phyloP scores from a whole-genome alignment of 768 basidiomycete genomes.

The Tubosaeta sp. region DNA sequence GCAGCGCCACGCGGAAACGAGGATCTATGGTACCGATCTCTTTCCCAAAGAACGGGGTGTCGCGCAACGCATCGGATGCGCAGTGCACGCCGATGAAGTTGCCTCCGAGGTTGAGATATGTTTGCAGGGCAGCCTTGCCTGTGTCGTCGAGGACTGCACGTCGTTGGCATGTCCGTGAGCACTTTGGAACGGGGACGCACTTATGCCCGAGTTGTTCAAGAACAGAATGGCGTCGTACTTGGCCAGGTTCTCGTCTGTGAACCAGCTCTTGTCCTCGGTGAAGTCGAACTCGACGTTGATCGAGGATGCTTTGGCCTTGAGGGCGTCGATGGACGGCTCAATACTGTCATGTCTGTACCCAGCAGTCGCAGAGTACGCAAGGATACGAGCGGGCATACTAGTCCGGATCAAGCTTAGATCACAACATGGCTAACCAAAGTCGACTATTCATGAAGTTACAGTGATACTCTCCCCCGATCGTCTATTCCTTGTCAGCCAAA shows the following conservation, averaged over 20 bases:
- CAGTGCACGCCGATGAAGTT: conserved; percentile 70
- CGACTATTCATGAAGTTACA: too few species aligned
- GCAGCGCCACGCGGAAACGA: background rate
- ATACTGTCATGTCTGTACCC: conserved; percentile 74
- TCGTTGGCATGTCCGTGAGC: background rate
- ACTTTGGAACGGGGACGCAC: conserved; percentile 31
- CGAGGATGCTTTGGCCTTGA: conserved; percentile 41
- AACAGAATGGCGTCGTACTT: conserved; percentile 67
- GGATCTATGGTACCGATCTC: conserved; percentile 46
- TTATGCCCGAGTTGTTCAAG: conserved; percentile 64
- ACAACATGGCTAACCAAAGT: too few species aligned
- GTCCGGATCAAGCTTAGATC: background rate
- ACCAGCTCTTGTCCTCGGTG: conserved; percentile 57
- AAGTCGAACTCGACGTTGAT: conserved; percentile 56
- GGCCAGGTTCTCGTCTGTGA: conserved; percentile 51
- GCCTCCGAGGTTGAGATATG: conserved; percentile 63
- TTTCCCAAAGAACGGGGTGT: conserved; percentile 51
- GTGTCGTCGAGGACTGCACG: conserved; percentile 48
- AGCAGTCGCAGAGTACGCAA: conserved; percentile 59
- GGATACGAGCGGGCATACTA: conserved; percentile 35
- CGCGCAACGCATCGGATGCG: conserved; percentile 56
- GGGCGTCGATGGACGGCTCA: conserved; percentile 58
- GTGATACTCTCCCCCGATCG: too few species aligned
- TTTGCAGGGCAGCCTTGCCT: conserved; percentile 59
- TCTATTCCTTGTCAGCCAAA: too few species aligned